Evolutionary conservation across 345 rosid species (phyloP), one percentile per base, ranked within the genome.

Genomic region (Aquilaria sinensis): DNA sequence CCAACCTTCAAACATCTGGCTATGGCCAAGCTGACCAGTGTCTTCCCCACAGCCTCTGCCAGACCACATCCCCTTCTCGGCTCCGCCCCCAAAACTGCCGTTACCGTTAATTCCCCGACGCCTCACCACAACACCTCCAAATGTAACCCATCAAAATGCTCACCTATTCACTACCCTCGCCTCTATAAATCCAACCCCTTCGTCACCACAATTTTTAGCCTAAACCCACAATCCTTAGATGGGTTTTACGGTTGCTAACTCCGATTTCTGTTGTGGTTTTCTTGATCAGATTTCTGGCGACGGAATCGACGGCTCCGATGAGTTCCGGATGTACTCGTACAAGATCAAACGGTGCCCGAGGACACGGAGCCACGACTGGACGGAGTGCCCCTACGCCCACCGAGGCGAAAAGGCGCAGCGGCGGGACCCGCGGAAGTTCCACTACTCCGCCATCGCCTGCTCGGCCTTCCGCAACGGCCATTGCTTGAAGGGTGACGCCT

Each of bases 321-420:
- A 79, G 72, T 93, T 93, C 73, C 85, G 96, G 51, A 93, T 93
- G 89, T 93, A 81, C 65, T 85, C 77, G 31, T 93, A 79, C 85
- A 90, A 90, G 83, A 83, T 93, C 72, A 83, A 79, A 66, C 73
- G 85, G 6, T 93, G 98, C 72, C 76, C 83, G 1, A 73, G 92
- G 37, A 83, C 77, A 30, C 73, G 85, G 9, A 78, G 88, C 74
- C 98, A 90, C 73, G 96, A 93, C 83, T 90, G 96, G 98, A 93
- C 87, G 0, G 88, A 90, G 53, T 88, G 98, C 57, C 98, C 98
- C 2, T 93, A 77, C 70, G 94, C 96, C 0, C 98, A 88, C 75
- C 85, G 85, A 0, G 90, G 94, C 9, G 98, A 93, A 78, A 93
- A 86, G 76, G 97, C 98, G 14, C 86, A 85, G 69, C 89, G 98